Conservation (phyloP, 805 yeast species). For the Candida incommunis region DNA sequence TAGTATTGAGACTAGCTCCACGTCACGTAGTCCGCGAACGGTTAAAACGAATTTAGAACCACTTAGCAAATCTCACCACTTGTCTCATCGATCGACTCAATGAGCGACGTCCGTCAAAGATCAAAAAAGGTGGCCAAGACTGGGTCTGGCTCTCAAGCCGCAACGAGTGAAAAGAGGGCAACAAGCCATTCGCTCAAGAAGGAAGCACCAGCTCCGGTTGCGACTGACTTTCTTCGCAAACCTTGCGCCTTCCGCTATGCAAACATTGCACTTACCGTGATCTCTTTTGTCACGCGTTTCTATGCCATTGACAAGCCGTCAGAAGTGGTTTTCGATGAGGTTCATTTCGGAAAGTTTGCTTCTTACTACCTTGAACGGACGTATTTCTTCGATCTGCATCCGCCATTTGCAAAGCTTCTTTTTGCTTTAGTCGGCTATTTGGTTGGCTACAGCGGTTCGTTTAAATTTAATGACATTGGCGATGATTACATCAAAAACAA, state of each 20-base stretch:
- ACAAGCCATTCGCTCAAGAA: neutral
- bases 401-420: slow-evolving; percentile 90
- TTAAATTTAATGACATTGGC: slow-evolving; percentile 85
- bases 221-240: neutral
- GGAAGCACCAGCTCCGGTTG: neutral
- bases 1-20: too few relatives aligned
- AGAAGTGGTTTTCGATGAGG: slow-evolving; percentile 50
- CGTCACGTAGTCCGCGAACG: too few relatives aligned
- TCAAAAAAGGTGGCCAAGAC: neutral
- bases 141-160: neutral
- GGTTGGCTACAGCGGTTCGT: slow-evolving; percentile 81
- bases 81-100: too few relatives aligned
- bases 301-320: slow-evolving; percentile 58
- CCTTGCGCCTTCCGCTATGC: neutral
- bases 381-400: slow-evolving; percentile 92
- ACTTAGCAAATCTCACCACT: too few relatives aligned
- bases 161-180: neutral
- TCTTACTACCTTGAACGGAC: slow-evolving; percentile 65
- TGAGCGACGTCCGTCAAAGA: neutral
- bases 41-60: too few relatives aligned
- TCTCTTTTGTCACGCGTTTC: slow-evolving; percentile 61
- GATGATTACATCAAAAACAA: slow-evolving; percentile 62
- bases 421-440: slow-evolving; percentile 85
- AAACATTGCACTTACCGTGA: slow-evolving; percentile 25
- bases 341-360: slow-evolving; percentile 37